These are phyloP conservation scores for Chrysosporium keratinophilum DNA, from an alignment of 2,329 filamentous ascomycete genomes.

Conservation along the genomic window DNA sequence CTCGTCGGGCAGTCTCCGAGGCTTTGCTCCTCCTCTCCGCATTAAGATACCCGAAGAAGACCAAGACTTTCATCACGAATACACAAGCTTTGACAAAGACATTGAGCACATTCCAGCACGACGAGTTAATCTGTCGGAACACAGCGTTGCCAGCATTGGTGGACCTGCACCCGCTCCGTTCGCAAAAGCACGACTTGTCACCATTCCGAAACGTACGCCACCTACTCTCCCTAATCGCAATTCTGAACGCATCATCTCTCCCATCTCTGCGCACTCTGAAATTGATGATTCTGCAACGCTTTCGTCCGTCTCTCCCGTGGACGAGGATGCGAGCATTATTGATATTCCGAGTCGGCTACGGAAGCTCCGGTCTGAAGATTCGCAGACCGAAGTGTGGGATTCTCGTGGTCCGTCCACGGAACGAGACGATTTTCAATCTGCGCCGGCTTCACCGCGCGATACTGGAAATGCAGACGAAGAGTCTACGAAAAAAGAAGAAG, in stretches of 20 bases:
- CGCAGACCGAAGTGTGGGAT: background rate
- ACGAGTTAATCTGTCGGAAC: constrained; percentile 21
- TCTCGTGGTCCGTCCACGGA: constrained; percentile 15
- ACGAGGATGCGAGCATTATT: constrained; percentile 13
- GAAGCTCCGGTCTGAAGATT: constrained; percentile 4
- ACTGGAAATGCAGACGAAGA: background rate
- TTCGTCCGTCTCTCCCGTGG: constrained; percentile 11
- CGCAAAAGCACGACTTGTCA: constrained; percentile 69
- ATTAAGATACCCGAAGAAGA: background rate
- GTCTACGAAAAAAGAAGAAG: background rate
- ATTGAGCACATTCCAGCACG: background rate
- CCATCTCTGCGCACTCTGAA: constrained; percentile 1
- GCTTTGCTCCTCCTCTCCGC: background rate
- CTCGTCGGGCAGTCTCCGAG: constrained; percentile 11
- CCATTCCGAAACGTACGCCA: constrained; percentile 62
- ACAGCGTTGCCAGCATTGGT: constrained; percentile 47
- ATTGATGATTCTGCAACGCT: background rate
- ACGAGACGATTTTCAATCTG: constrained; percentile 36
- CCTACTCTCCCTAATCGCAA: constrained; percentile 70
- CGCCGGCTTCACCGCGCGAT: constrained; percentile 24
- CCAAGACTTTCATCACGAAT: background rate
- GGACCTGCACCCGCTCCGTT: constrained; percentile 56
- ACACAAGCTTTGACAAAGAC: background rate
- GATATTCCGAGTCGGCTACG: constrained; percentile 1
- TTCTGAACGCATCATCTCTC: constrained; percentile 35